These are phyloP conservation scores for Cladosporium sp. DNA, from an alignment of 2,329 filamentous ascomycete species.

Conservation along the genomic window DNA sequence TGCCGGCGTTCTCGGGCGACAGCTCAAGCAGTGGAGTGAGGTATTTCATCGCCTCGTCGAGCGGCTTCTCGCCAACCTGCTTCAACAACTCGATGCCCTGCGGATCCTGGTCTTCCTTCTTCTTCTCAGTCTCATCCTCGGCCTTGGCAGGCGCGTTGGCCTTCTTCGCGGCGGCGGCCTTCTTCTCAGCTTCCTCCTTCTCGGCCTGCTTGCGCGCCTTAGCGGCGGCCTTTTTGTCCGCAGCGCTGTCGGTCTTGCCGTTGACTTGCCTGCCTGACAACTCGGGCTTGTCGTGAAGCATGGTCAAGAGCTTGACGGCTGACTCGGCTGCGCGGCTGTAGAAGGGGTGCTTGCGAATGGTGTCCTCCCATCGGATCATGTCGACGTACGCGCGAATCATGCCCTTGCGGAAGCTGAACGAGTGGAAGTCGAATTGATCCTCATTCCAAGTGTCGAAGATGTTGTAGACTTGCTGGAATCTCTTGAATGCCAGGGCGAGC, in stretches of 20 bases:
- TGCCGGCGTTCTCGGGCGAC: slow-evolving; percentile 73
- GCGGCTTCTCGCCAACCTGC: slow-evolving; percentile 66
- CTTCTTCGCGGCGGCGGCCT: slow-evolving; percentile 38
- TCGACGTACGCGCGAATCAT: slow-evolving; percentile 93
- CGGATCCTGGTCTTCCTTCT: slow-evolving; percentile 89
- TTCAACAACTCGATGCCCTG: slow-evolving; percentile 65
- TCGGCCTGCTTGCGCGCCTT: slow-evolving; percentile 73
- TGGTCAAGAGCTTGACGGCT: slow-evolving; percentile 74
- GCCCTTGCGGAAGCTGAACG: slow-evolving; percentile 92
- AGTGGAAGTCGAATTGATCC: slow-evolving; percentile 98
- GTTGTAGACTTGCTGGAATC: slow-evolving; percentile 80
- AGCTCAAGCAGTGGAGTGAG: slow-evolving; percentile 74
- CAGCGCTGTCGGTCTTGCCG: slow-evolving; percentile 73
- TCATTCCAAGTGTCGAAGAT: slow-evolving; percentile 98
- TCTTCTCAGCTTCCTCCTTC: slow-evolving; percentile 80
- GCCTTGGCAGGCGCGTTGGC: slow-evolving; percentile 53
- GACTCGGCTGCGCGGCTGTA: slow-evolving; percentile 78
- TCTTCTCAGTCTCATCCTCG: slow-evolving; percentile 57
- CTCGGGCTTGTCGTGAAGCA: slow-evolving; percentile 70
- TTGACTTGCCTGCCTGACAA: slow-evolving; percentile 65
- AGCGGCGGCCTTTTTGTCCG: slow-evolving; percentile 65
- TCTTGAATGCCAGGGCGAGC: slow-evolving; percentile 80
- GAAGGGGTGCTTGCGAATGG: slow-evolving; percentile 85
- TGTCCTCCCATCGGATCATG: slow-evolving; percentile 95
- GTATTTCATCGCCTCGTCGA: slow-evolving; percentile 85